A percentile compares a stretch with the other conserved stretches of the same genome.
Conservation (phyloP, 208 protist species). For the Leishmania gerbilli region DNA sequence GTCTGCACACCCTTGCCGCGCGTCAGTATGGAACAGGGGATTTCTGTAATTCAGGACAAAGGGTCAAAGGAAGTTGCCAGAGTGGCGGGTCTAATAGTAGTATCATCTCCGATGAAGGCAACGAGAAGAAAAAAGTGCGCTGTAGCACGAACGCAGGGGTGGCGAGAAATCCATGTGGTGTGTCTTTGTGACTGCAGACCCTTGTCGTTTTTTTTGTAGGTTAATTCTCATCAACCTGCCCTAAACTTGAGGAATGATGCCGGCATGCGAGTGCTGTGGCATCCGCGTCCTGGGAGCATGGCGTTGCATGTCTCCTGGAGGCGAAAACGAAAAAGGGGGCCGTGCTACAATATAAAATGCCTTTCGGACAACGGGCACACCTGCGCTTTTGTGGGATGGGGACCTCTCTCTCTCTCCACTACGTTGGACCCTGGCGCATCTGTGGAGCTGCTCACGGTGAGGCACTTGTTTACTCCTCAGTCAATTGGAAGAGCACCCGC, state of each 20-base stretch:
- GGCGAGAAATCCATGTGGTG: not conserved
- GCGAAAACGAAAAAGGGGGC: not conserved
- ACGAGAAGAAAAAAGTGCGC: not conserved
- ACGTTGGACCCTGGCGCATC: no score
- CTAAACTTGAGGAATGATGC: not conserved
- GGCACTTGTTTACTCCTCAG: not conserved
- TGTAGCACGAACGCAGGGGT: not conserved
- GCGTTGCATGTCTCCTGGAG: not conserved
- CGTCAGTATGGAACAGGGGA: not conserved
- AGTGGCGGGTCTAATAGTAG: slow-evolving; percentile 1
- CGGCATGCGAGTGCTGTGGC: not conserved
- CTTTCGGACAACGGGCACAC: no score
- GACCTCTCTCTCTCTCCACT: not conserved
- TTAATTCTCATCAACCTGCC: not conserved
- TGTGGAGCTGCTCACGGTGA: not conserved
- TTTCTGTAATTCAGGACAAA: not conserved
- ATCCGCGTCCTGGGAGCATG: not conserved
- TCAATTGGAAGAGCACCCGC: no score
- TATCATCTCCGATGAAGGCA: not conserved
- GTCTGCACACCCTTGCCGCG: not conserved
- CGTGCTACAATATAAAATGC: not conserved
- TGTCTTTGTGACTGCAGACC: not conserved
- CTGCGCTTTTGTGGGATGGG: not conserved
- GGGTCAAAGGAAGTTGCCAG: not conserved
- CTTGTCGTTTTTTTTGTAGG: no score